A percentile compares a stretch with the other conserved stretches of the same genome.
These are phyloP conservation scores for Acer yangbiense DNA, from an alignment of 345 rosid species.

Conservation along the genomic window DNA sequence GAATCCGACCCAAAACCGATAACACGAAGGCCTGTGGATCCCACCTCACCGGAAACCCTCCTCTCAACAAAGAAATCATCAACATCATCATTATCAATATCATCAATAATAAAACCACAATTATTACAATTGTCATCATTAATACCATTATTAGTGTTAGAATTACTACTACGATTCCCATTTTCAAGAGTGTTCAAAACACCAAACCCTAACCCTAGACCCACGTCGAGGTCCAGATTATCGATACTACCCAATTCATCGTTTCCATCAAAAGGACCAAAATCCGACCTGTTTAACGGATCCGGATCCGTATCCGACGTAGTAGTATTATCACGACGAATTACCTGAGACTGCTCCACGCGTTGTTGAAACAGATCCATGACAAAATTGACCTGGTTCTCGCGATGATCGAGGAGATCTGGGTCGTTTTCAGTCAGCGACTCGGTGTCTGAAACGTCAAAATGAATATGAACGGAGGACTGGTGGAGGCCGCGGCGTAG, in stretches of 20 bases:
- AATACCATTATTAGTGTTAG: neutral
- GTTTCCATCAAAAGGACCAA: conserved; percentile 47
- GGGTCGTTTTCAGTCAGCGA: conserved; percentile 31
- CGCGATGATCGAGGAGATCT: conserved; percentile 53
- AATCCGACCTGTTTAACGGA: conserved; percentile 37
- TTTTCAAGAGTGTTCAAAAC: conserved; percentile 31
- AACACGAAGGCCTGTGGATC: conserved; percentile 31
- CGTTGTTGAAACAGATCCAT: conserved; percentile 93
- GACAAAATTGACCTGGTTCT: conserved; percentile 71
- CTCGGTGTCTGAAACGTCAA: conserved; percentile 37
- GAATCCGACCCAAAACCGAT: conserved; percentile 51
- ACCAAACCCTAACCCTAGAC: conserved; percentile 53
- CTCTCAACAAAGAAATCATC: conserved; percentile 56
- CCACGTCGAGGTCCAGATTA: conserved; percentile 46
- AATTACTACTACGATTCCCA: conserved; percentile 12
- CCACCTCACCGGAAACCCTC: conserved; percentile 46
- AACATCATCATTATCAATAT: conserved; percentile 36
- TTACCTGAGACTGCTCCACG: conserved; percentile 76
- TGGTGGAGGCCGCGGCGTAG: neutral
- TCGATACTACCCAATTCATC: conserved; percentile 34
- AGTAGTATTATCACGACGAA: conserved; percentile 21
- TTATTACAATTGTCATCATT: neutral
- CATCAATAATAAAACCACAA: conserved; percentile 35
- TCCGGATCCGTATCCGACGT: conserved; percentile 42
- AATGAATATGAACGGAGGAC: conserved; percentile 5